phyloP scores from a whole-genome alignment of 306 rosid genomes.

The Rosa multiflora region DNA sequence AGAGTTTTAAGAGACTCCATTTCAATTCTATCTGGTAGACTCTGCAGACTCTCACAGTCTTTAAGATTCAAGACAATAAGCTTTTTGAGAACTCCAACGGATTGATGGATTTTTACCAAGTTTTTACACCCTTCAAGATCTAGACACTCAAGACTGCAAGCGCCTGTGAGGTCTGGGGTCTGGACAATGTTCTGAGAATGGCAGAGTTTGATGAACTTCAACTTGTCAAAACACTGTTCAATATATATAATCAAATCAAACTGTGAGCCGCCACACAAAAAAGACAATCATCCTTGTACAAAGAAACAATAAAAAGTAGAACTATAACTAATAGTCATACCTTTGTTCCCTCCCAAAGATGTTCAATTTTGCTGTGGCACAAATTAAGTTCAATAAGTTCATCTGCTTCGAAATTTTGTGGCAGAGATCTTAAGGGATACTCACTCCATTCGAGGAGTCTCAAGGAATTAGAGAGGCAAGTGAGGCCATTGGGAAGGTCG shows the following conservation, averaged over 20 bases:
- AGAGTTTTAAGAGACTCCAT: neutral
- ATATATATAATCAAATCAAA: no score
- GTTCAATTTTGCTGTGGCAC: constrained; percentile 4
- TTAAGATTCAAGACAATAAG: neutral
- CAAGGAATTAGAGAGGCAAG: neutral
- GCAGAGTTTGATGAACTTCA: neutral
- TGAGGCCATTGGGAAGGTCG: neutral
- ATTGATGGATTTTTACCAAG: no score
- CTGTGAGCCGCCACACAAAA: no score
- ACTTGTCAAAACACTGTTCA: no score
- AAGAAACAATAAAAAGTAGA: no score
- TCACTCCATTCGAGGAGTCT: neutral
- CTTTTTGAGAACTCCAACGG: no score
- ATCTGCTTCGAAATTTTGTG: constrained; percentile 10
- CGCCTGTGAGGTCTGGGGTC: no score
- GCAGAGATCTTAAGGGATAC: constrained; percentile 6
- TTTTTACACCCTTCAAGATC: no score
- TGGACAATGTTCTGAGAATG: neutral
- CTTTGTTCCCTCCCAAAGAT: constrained; percentile 20
- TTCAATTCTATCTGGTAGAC: neutral
- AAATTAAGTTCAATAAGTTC: constrained; percentile 10
- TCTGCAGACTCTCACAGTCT: neutral
- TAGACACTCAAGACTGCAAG: no score
- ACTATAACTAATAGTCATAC: neutral
- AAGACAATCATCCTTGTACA: no score